Base-by-base conservation (phyloP, 768 basidiomycete species). In the Tricholomella constricta region DNA sequence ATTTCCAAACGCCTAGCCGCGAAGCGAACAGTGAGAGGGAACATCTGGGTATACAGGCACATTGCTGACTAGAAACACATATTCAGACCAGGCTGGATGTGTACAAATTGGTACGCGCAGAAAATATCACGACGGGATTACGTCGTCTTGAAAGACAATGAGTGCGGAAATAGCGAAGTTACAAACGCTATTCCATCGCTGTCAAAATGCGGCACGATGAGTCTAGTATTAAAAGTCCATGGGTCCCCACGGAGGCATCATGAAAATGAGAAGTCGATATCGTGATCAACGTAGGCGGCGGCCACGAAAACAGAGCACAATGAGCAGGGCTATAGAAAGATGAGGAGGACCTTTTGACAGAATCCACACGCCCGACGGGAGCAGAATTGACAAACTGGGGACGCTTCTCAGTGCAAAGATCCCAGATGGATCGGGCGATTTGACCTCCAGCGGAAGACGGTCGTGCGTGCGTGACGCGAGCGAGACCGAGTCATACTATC, bases 401-500 rank as follows among this genome's bases (percentile, higher is more conserved):
- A 29, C 20, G 43, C 57, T 54, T 58, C 56, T 57, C 32, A n/a
- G 26, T 35, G 23, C 48, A 53, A 51, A 54, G 42, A 52, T 50
- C n/a, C 32, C 29, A 55, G 54, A 37, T 47, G 17, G 31, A 48
- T 54, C 41, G 41, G 27, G 42, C 48, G 47, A 15, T 17, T 22
- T 20, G 19, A 46, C n/a, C n/a, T n/a, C n/a, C n/a, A n/a, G n/a
- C n/a, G n/a, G n/a, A n/a, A n/a, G n/a, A n/a, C n/a, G n/a, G 35
- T 41, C 32, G 12, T 34, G 32, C 34, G 37, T 12, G 23, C 45
- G 42, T 38, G 35, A 44, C 35, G 36, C 52, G n/a, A 11, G 46
- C n/a, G n/a, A n/a, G n/a, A n/a, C 43, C 57, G 61, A 63, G 62
- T 65, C 62, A 63, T 56, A 53, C 6, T 17, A 15, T 23, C 19